Conservation (phyloP, 495 filamentous ascomycete species). For the Viridothelium virens region DNA sequence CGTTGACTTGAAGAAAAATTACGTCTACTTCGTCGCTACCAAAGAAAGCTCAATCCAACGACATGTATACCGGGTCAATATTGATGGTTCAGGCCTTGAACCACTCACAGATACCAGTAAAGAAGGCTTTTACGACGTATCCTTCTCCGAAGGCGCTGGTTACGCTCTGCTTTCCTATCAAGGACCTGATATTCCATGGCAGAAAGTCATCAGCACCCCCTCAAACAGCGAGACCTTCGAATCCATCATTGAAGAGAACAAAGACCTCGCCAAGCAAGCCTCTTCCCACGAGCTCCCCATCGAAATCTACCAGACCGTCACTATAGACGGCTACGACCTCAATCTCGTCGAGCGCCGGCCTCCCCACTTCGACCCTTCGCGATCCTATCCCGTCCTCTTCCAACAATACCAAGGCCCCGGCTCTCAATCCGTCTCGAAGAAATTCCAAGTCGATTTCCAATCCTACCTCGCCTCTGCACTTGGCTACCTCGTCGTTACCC, state of each 20-base stretch:
- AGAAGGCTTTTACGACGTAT: conserved; percentile 76
- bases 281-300: conserved; percentile 74
- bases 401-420: conserved; percentile 86
- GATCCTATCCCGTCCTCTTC: conserved; percentile 90
- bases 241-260: conserved; percentile 69
- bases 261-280: conserved; percentile 56
- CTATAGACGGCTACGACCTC: conserved; percentile 66
- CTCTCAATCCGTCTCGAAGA: conserved; percentile 77
- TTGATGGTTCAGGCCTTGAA: conserved; percentile 65
- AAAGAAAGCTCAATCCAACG: conserved; percentile 81
- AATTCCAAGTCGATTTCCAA: conserved; percentile 81
- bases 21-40: conserved; percentile 86
- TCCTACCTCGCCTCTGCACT: conserved; percentile 76
- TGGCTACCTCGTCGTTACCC: conserved; percentile 92
- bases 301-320: conserved; percentile 76
- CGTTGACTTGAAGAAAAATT: conserved; percentile 71
- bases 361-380: conserved; percentile 77
- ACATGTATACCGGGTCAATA: conserved; percentile 80
- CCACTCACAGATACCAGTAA: conserved; percentile 67
- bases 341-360: conserved; percentile 87
- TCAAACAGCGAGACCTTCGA: conserved; percentile 56
- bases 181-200: conserved; percentile 83
- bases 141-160: conserved; percentile 72
- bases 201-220: conserved; percentile 80
- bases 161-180: conserved; percentile 76